These are phyloP conservation scores for Mortierella sp. DNA, from an alignment of 371 early-diverging fungal species.

Conservation along the genomic window DNA sequence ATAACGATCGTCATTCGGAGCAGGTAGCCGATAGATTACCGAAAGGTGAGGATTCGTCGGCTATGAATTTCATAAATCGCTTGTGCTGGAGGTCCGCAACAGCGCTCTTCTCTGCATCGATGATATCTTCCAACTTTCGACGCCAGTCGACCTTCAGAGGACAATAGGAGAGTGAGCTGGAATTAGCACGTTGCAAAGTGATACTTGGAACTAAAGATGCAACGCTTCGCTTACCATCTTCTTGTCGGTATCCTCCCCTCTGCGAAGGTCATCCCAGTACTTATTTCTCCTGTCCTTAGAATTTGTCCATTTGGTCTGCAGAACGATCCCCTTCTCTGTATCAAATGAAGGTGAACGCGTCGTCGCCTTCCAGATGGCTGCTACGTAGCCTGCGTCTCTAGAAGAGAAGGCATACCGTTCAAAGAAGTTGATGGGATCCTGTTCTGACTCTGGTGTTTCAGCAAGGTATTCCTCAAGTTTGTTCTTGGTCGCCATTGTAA, in stretches of 20 bases:
- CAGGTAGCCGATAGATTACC: no score
- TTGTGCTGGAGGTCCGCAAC: constrained; percentile 28
- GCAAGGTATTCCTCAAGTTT: constrained; percentile 16
- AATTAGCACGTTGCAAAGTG: constrained; percentile 7
- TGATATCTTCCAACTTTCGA: constrained; percentile 21
- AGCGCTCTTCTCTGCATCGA: constrained; percentile 23
- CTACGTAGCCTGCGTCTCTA: constrained; percentile 20
- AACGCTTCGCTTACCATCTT: no score
- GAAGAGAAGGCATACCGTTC: constrained; percentile 38
- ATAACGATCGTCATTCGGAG: no score
- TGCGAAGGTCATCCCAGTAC: constrained; percentile 32
- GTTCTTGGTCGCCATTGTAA: constrained; percentile 2
- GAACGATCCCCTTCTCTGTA: constrained; percentile 17
- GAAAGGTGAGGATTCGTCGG: constrained; percentile 31
- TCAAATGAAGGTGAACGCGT: constrained; percentile 30
- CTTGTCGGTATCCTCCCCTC: constrained; percentile 23
- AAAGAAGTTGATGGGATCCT: constrained; percentile 29
- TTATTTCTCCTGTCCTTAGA: constrained; percentile 29
- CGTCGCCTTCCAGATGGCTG: constrained; percentile 33
- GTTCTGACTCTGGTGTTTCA: constrained; percentile 22
- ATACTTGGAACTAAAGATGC: no score
- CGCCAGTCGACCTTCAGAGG: constrained; percentile 21
- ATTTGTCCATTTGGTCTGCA: constrained; percentile 25
- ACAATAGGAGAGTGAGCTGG: constrained; percentile 12
- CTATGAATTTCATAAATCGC: constrained; percentile 22